Conservation (phyloP, 768 basidiomycete genomes). For the Pisolithus microcarpus region DNA sequence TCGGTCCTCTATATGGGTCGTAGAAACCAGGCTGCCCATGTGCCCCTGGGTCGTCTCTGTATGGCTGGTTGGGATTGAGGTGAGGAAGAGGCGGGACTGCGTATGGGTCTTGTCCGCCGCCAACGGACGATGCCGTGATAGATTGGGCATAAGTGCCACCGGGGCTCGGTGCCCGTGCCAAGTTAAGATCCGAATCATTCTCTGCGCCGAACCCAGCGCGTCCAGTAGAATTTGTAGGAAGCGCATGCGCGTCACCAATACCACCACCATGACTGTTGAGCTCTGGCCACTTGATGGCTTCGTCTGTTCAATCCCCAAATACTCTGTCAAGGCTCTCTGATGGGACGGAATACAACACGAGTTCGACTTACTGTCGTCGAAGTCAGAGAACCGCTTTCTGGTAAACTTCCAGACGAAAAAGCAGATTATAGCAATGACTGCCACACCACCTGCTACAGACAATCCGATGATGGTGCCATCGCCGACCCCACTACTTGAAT, state of each 20-base stretch:
- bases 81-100: constrained; percentile 79
- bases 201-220: constrained; percentile 59
- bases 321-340: neutral
- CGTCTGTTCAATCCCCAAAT: constrained; percentile 36
- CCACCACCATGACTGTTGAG: constrained; percentile 55
- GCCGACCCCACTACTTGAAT: constrained; percentile 32
- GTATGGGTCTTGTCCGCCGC: constrained; percentile 54
- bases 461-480: constrained; percentile 74
- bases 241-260: constrained; percentile 46
- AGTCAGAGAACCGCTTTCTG: constrained; percentile 65
- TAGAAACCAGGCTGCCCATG: constrained; percentile 46
- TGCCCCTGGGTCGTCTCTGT: constrained; percentile 59
- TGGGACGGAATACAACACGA: constrained; percentile 5
- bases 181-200: constrained; percentile 51
- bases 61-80: constrained; percentile 70
- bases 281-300: constrained; percentile 90
- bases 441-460: constrained; percentile 75
- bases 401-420: constrained; percentile 88
- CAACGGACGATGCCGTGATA: constrained; percentile 37
- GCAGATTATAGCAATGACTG: constrained; percentile 58
- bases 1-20: constrained; percentile 77
- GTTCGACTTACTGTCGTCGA: constrained; percentile 65
- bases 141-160: constrained; percentile 42
- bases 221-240: constrained; percentile 65
- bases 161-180: constrained; percentile 44